Conservation (phyloP, 805 yeast genomes). For the Maudiozyma saulgeensis region DNA sequence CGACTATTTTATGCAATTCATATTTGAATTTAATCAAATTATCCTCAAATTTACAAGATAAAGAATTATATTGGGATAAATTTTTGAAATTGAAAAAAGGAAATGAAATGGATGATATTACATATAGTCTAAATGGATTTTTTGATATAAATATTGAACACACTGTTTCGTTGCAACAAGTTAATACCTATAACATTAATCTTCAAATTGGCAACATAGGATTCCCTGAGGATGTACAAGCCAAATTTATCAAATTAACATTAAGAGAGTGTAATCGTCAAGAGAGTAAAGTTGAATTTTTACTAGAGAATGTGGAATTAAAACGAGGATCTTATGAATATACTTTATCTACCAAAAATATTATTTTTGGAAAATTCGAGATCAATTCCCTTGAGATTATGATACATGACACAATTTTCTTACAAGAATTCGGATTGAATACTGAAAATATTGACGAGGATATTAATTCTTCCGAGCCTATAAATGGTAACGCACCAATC, state of each 20-base stretch:
- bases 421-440: constrained; percentile 13
- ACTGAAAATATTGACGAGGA: constrained; percentile 1
- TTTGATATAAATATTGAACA: constrained; percentile 10
- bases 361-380: constrained; percentile 19
- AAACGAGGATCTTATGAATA: constrained; percentile 5
- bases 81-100: constrained; percentile 13
- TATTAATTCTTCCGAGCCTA: not conserved
- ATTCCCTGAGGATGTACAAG: constrained; percentile 12
- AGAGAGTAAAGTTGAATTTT: constrained; percentile 12
- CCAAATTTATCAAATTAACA: constrained; percentile 12
- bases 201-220: constrained; percentile 11
- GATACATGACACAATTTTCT: constrained; percentile 21
- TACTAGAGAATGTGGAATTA: constrained; percentile 2
- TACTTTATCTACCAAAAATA: constrained; percentile 12
- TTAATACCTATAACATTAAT: constrained; percentile 17
- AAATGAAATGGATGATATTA: constrained; percentile 5
- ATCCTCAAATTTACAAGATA: constrained; percentile 10
- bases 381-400: constrained; percentile 16
- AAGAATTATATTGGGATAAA: constrained; percentile 19
- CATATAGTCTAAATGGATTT: constrained; percentile 19
- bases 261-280: constrained; percentile 8
- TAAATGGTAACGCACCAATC: not conserved
- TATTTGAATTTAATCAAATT: constrained; percentile 22
- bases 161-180: constrained; percentile 3
- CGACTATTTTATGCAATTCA: constrained; percentile 23